These are phyloP conservation scores for Phytopythium kandeliae DNA, from an alignment of 352 stramenopile genomes.

Conservation along the genomic window DNA sequence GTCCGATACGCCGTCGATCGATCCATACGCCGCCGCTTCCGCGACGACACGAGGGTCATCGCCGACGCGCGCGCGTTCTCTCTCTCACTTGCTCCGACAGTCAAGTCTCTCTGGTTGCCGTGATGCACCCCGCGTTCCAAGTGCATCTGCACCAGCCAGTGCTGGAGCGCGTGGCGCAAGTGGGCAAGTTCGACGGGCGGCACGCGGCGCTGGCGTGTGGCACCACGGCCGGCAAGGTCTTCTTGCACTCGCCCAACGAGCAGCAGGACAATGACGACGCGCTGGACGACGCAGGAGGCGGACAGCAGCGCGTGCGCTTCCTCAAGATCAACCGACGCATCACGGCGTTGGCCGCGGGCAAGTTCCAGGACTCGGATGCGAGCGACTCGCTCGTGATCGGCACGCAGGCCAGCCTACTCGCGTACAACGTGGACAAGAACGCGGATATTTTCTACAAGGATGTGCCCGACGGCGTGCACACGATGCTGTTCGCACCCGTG, in stretches of 20 bases:
- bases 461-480: constrained; percentile 78
- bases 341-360: constrained; percentile 70
- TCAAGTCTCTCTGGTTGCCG: too few relatives aligned
- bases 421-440: constrained; percentile 93
- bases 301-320: constrained; percentile 65
- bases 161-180: constrained; percentile 61
- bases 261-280: constrained; percentile 33
- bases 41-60: too few relatives aligned
- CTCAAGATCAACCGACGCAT: constrained; percentile 92
- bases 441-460: constrained; percentile 93
- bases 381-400: constrained; percentile 86
- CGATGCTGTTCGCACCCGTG: constrained; percentile 68
- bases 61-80: too few relatives aligned
- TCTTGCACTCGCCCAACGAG: constrained; percentile 88
- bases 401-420: constrained; percentile 86
- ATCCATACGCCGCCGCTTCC: not conserved
- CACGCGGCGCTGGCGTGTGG: constrained; percentile 73
- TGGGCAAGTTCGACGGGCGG: constrained; percentile 79
- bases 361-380: constrained; percentile 47
- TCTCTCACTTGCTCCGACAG: too few relatives aligned
- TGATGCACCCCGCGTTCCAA: constrained; percentile 80
- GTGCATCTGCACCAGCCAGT: constrained; percentile 79
- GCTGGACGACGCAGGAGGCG: constrained; percentile 1
- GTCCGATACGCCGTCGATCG: too few relatives aligned
- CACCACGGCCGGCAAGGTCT: constrained; percentile 88